Evolutionary conservation across 257 asterid species (phyloP), one percentile per base, ranked within the genome.

Genomic region (Linderniella brevidens): DNA sequence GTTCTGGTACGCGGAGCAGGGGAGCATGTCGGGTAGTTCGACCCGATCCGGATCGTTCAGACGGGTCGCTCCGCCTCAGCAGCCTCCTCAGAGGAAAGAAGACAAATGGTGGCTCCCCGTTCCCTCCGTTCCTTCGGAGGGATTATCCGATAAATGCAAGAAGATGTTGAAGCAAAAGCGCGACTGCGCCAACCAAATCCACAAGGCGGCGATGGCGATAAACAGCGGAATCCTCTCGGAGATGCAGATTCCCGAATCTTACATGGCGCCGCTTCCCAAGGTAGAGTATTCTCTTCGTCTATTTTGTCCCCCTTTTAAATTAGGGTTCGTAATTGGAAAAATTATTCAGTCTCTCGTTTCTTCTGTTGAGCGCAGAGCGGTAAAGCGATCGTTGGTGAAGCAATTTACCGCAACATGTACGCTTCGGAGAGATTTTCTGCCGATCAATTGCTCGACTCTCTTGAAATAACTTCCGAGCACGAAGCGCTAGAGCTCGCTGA

Each of bases 91-190:
- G 43, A 63, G 86, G 5, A 72, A 68, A 9, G 92, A 77, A 42
- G 94, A 90, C 17, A 85, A 90, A 47, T 81, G 94, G 94, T 82
- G 99, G 99, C 48, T 79, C 37, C 99, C 96, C 0, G 67, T 81
- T 62, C 94, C 95, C 14, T 73, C 92, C 25, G 81, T 85, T 35
- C 56, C 81, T 11, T 40, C 56, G 0, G 73, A 67, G 1, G 99
- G 99, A 37, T 80, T 90, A 25, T 58, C 93, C 0, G 88, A 81
- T 43, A 63, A 68, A 18, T 64, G 67, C 4, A 74, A 63, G 70
- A 86, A 79, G 57, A 74, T 62, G 41, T 49, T 90, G 71, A 61
- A 63, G 35, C 71, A 85, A 47, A 79, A 73, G 25, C 81, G 82
- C 0, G 79, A 77, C 15, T 64, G 78, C n/a, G 82, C 99, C 15